Evolutionary conservation across 1,284 basidiomycete genomes (phyloP).

Genomic region (Cryptococcus sp.): DNA sequence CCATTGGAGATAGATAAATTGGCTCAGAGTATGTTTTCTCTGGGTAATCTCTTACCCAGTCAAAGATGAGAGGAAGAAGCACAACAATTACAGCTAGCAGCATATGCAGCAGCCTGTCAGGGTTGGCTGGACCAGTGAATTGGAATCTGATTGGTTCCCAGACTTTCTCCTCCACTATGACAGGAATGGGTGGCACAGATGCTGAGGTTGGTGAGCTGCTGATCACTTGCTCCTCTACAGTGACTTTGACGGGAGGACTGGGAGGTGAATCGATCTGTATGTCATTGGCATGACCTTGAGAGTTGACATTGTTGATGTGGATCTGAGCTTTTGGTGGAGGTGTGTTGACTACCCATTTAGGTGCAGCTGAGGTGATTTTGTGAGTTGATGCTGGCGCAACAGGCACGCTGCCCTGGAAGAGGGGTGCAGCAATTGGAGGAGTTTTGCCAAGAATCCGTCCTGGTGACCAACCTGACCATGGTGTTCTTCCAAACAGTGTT

Average conservation of each 20-base stretch:
- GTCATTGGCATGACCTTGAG: conserved; percentile 24
- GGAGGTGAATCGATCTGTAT: conserved; percentile 12
- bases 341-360: conserved; percentile 12
- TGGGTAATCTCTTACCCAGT: conserved; percentile 29
- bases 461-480: background rate
- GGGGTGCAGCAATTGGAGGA: background rate
- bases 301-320: conserved; percentile 33
- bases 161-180: conserved; percentile 13
- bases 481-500: background rate
- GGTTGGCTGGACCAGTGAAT: conserved; percentile 28
- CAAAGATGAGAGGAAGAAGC: conserved; percentile 23
- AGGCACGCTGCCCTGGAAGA: background rate
- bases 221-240: conserved; percentile 8
- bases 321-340: conserved; percentile 13
- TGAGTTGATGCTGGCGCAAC: background rate
- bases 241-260: background rate
- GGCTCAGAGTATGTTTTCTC: conserved; percentile 13
- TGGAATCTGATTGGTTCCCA: conserved; percentile 22
- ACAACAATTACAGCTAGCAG: conserved; percentile 21
- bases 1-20: conserved; percentile 20
- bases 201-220: background rate
- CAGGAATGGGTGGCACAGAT: conserved; percentile 8
- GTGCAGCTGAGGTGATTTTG: background rate
- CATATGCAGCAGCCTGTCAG: conserved; percentile 28
- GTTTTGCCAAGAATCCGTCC: background rate